phyloP scores from a whole-genome alignment of 2,329 filamentous ascomycete species.

The Rutstroemia sp. region DNA sequence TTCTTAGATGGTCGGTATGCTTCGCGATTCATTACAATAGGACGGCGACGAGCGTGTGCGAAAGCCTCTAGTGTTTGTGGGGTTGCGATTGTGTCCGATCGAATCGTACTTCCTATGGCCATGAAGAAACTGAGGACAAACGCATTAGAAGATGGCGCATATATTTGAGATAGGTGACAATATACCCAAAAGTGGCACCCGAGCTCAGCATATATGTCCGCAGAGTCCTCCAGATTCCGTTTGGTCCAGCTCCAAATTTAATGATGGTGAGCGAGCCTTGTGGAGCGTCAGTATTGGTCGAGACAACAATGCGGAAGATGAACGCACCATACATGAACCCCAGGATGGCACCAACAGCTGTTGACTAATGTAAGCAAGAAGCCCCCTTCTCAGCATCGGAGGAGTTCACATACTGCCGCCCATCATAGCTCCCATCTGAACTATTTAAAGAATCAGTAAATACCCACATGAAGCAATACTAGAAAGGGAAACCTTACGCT shows the following conservation, averaged over 20 bases:
- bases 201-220: conserved; percentile 97
- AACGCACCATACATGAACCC: conserved; percentile 89
- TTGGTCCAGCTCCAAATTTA: conserved; percentile 84
- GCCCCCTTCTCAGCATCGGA: not conserved
- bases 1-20: conserved; percentile 12
- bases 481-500: conserved; percentile 6
- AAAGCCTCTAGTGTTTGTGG: conserved; percentile 70
- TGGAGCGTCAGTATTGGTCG: not conserved
- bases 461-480: conserved; percentile 18
- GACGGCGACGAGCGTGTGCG: conserved; percentile 63
- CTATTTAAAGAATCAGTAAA: conserved; percentile 41
- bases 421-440: conserved; percentile 99
- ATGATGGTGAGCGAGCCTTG: conserved; percentile 89
- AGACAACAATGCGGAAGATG: not conserved
- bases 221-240: conserved; percentile 87
- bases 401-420: conserved; percentile 71
- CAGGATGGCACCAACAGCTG: conserved; percentile 92
- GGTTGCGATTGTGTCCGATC: conserved; percentile 66
- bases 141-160: not conserved
- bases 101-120: conserved; percentile 95
- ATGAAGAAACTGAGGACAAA: conserved; percentile 73
- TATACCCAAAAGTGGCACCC: conserved; percentile 88
- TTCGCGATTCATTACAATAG: conserved; percentile 52
- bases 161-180: conserved; percentile 18
- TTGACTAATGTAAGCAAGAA: conserved; percentile 5